These are phyloP conservation scores for Yamadazyma songkhlaensis DNA, from an alignment of 1,139 yeast genomes.

Conservation along the genomic window DNA sequence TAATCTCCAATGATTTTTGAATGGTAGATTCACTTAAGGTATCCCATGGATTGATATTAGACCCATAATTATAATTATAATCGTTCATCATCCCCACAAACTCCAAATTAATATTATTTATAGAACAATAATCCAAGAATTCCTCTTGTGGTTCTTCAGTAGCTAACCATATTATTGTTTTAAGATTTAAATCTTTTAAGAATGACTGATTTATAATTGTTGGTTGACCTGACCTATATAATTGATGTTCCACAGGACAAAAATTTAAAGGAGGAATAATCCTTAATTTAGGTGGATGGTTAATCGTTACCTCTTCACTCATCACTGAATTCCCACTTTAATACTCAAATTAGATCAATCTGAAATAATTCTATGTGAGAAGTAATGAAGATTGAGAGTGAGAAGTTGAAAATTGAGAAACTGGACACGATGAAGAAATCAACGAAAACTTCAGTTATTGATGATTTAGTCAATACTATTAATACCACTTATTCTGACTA, in stretches of 20 bases:
- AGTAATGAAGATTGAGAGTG: too few species aligned
- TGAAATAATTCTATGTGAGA: too few species aligned
- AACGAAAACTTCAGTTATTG: not conserved
- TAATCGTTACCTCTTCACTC: constrained; percentile 10
- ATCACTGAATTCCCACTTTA: not conserved
- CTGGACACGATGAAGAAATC: constrained; percentile 4
- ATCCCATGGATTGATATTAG: constrained; percentile 80
- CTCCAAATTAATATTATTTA: constrained; percentile 62
- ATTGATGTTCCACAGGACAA: constrained; percentile 85
- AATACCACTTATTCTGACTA: constrained; percentile 49
- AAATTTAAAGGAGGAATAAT: constrained; percentile 93
- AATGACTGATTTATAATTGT: constrained; percentile 90
- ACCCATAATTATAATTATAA: constrained; percentile 28
- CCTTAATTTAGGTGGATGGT: constrained; percentile 54
- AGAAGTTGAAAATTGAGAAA: too few species aligned
- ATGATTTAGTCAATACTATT: constrained; percentile 18
- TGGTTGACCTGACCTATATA: constrained; percentile 95
- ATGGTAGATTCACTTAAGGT: constrained; percentile 86
- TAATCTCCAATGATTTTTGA: constrained; percentile 71
- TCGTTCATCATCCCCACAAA: constrained; percentile 66
- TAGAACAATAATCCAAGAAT: constrained; percentile 76
- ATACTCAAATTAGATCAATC: not conserved
- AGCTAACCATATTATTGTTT: constrained; percentile 89
- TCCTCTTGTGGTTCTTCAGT: constrained; percentile 94
- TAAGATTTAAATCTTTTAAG: constrained; percentile 66